Percentiles rank a stretch among this genome's conserved stretches.
phyloP scores from a whole-genome alignment of 1,139 yeast species.

The Hansenula lynferdii region DNA sequence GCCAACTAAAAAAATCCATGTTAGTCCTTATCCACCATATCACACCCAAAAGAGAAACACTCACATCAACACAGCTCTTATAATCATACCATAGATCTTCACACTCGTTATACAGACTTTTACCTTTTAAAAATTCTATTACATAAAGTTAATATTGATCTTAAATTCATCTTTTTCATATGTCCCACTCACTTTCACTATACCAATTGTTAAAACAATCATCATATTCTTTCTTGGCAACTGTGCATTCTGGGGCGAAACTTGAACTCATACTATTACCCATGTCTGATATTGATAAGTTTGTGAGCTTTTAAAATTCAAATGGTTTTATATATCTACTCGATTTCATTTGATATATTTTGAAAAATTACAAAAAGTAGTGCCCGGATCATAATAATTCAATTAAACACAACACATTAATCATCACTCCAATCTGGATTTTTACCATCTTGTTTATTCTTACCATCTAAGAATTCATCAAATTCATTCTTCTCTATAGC shows the following conservation, averaged over 20 bases:
- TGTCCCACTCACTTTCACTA: conserved; percentile 72
- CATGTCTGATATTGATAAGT: no score
- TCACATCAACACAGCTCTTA: conserved; percentile 73
- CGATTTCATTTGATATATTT: no score
- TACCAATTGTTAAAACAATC: conserved; percentile 95
- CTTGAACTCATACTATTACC: conserved; percentile 87
- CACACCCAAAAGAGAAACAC: conserved; percentile 10
- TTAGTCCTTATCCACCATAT: conserved; percentile 6
- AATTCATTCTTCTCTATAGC: no score
- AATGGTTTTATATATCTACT: no score
- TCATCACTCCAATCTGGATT: conserved; percentile 16
- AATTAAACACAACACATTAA: background rate
- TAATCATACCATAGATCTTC: conserved; percentile 85
- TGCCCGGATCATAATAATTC: background rate
- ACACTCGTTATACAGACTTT: conserved; percentile 72
- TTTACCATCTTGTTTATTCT: background rate
- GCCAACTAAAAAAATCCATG: conserved; percentile 37
- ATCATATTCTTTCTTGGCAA: conserved; percentile 78
- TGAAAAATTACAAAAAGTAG: background rate
- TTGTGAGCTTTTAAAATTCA: no score
- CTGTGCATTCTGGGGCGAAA: conserved; percentile 96
- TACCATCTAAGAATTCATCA: conserved; percentile 17
- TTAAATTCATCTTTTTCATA: no score
- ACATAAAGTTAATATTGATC: no score
- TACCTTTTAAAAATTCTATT: conserved; percentile 37